phyloP scores from a whole-genome alignment of 345 rosid genomes.

The Hibiscus tridactylites region DNA sequence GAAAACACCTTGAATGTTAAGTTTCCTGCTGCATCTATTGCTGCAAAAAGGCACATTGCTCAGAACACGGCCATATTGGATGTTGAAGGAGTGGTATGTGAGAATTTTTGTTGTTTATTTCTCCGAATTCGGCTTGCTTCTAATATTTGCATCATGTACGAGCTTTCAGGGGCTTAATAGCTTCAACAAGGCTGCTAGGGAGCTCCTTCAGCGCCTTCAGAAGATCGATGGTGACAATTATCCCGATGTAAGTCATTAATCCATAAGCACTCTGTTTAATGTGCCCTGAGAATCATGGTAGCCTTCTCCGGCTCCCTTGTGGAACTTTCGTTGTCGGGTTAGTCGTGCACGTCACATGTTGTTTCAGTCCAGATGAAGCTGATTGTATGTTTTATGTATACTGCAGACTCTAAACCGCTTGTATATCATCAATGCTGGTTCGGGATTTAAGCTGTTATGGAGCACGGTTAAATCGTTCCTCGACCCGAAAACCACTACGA shows the following conservation, averaged over 20 bases:
- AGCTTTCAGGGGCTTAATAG: conserved; percentile 66
- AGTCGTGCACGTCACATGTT: neutral
- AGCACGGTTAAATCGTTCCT: conserved; percentile 67
- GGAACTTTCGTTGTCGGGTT: neutral
- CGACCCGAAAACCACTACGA: conserved; percentile 81
- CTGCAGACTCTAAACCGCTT: conserved; percentile 72
- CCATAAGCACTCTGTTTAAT: neutral
- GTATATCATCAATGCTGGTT: conserved; percentile 94
- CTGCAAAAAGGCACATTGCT: conserved; percentile 69
- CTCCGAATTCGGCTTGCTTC: neutral
- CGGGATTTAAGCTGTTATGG: conserved; percentile 91
- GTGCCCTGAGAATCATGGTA: neutral
- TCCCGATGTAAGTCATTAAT: conserved; percentile 58
- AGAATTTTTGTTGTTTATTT: neutral
- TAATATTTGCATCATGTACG: neutral
- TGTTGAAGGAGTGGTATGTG: conserved; percentile 90
- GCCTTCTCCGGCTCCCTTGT: neutral
- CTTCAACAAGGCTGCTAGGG: conserved; percentile 82
- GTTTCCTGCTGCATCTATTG: conserved; percentile 76
- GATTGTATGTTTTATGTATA: conserved; percentile 13
- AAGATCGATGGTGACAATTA: conserved; percentile 84
- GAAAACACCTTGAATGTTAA: conserved; percentile 67
- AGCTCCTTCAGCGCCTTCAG: conserved; percentile 60
- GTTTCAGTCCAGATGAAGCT: conserved; percentile 1
- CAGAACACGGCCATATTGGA: conserved; percentile 94